These are phyloP conservation scores for Orbilia quercus DNA, from an alignment of 2,329 filamentous ascomycete genomes.

Conservation along the genomic window DNA sequence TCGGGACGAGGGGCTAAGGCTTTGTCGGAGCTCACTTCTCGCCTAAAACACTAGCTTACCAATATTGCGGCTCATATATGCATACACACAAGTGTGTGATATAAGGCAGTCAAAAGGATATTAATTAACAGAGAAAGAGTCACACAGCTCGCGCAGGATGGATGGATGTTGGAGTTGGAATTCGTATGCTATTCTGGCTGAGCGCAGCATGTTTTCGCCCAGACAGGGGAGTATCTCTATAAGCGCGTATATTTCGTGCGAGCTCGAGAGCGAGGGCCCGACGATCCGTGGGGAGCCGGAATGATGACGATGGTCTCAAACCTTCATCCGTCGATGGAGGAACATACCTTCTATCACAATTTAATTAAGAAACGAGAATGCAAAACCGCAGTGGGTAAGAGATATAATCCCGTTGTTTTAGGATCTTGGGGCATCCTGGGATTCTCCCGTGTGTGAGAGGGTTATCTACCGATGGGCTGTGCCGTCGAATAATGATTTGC, in stretches of 20 bases:
- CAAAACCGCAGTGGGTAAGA: not conserved
- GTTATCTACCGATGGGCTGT: constrained; percentile 13
- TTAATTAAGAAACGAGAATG: not conserved
- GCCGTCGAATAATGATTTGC: constrained; percentile 17
- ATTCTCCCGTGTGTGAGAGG: not conserved
- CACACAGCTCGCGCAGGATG: constrained; percentile 17
- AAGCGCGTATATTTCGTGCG: too few relatives aligned
- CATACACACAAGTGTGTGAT: too few relatives aligned
- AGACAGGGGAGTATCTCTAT: constrained; percentile 3
- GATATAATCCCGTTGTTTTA: too few relatives aligned
- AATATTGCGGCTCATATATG: constrained; percentile 37
- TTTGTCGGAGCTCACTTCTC: constrained; percentile 38
- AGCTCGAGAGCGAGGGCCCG: constrained; percentile 32
- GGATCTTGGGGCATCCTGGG: not conserved
- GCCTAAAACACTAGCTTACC: constrained; percentile 35
- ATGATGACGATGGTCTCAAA: constrained; percentile 34
- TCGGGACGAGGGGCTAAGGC: constrained; percentile 29
- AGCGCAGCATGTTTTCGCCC: constrained; percentile 10
- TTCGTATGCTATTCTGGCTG: constrained; percentile 17
- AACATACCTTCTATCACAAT: too few relatives aligned
- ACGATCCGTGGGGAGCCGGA: constrained; percentile 39
- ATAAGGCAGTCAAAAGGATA: constrained; percentile 31
- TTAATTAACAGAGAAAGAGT: too few relatives aligned
- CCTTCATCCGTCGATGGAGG: constrained; percentile 11
- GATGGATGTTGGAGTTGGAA: constrained; percentile 30